Conservation (phyloP, 2,329 filamentous ascomycete genomes). For the Leptographium procerum region DNA sequence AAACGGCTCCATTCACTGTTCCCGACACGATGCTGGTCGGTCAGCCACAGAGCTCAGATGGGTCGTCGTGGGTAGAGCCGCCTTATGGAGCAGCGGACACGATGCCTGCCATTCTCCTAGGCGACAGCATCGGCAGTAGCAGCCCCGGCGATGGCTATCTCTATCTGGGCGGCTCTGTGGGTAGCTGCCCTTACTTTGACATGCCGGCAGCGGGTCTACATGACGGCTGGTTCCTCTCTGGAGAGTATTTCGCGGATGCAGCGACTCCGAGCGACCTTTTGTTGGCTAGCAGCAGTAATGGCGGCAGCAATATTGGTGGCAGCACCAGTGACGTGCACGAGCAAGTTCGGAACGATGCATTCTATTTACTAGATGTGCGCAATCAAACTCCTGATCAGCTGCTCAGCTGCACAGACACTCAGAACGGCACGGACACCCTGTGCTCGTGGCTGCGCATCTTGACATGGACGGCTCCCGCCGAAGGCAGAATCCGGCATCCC, state of each 20-base stretch:
- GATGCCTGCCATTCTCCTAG: neutral
- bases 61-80: neutral
- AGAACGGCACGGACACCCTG: constrained; percentile 6
- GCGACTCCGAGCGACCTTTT: too few species aligned
- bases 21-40: neutral
- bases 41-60: too few species aligned
- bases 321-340: constrained; percentile 17
- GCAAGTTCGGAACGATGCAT: constrained; percentile 12
- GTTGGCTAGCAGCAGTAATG: too few species aligned
- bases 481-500: too few species aligned
- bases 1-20: neutral
- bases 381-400: constrained; percentile 11
- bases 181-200: neutral
- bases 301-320: neutral
- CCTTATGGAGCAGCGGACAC: neutral
- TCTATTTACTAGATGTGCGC: constrained; percentile 16
- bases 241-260: too few species aligned
- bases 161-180: neutral
- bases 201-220: too few species aligned
- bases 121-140: neutral
- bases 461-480: constrained; percentile 14
- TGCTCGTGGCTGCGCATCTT: constrained; percentile 9
- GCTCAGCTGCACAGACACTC: neutral
- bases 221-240: neutral
- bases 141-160: neutral